phyloP scores from a whole-genome alignment of 352 stramenopile genomes.

The Pythium phragmitis region DNA sequence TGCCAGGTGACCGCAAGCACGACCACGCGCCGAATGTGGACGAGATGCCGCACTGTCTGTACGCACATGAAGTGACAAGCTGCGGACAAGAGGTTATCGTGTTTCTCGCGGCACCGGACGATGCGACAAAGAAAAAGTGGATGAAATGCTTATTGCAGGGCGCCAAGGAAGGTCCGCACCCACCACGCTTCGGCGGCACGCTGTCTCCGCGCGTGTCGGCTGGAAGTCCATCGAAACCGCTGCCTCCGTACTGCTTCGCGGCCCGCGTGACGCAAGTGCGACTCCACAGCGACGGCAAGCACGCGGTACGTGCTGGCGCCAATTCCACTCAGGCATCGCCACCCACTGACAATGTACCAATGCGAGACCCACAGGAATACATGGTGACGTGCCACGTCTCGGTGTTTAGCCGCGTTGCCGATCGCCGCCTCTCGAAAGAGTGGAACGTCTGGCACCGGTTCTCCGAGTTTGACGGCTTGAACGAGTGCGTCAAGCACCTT shows the following conservation, averaged over 20 bases:
- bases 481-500: conserved; percentile 33
- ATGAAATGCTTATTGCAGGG: conserved; percentile 44
- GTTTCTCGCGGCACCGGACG: conserved; percentile 43
- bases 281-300: conserved; percentile 40
- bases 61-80: conserved; percentile 42
- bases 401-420: conserved; percentile 48
- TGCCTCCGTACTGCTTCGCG: conserved; percentile 29
- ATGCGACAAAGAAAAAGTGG: conserved; percentile 56
- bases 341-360: conserved; percentile 3
- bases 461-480: conserved; percentile 58
- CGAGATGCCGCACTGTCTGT: conserved; percentile 58
- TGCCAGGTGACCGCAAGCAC: conserved; percentile 52
- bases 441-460: conserved; percentile 70
- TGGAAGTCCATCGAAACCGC: conserved; percentile 24
- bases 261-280: conserved; percentile 30
- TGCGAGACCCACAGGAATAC: conserved; percentile 43
- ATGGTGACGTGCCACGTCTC: conserved; percentile 60
- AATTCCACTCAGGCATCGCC: neutral
- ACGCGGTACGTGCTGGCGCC: conserved; percentile 35
- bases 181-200: conserved; percentile 42
- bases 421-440: conserved; percentile 49
- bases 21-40: conserved; percentile 39
- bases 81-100: conserved; percentile 32
- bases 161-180: conserved; percentile 41
- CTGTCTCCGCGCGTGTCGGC: conserved; percentile 35